These are phyloP conservation scores for Rhodotorula paludigena DNA, from an alignment of 768 basidiomycete species.

Conservation along the genomic window DNA sequence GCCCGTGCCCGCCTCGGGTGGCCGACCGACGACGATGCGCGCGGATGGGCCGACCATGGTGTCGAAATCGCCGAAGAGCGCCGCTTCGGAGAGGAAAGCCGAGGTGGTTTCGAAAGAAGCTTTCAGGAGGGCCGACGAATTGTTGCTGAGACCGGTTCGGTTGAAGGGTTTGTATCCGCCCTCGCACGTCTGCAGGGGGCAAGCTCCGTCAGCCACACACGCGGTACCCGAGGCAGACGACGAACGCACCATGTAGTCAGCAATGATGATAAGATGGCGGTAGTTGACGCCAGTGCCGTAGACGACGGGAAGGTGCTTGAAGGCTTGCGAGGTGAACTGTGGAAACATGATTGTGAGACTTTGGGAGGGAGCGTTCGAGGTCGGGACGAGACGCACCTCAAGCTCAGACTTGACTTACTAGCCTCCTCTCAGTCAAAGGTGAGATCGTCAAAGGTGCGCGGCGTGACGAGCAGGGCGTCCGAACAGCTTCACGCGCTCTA, in stretches of 20 bases:
- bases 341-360: too few species aligned
- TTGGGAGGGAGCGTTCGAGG: slow-evolving; percentile 3
- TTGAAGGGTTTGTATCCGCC: slow-evolving; percentile 98
- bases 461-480: slow-evolving; percentile 51
- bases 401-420: slow-evolving; percentile 69
- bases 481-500: slow-evolving; percentile 38
- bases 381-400: slow-evolving; percentile 66
- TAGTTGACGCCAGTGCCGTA: slow-evolving; percentile 94
- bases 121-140: slow-evolving; percentile 91
- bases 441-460: slow-evolving; percentile 61
- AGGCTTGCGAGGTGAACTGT: slow-evolving; percentile 82
- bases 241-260: slow-evolving; percentile 92
- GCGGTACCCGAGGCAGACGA: neutral
- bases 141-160: slow-evolving; percentile 84
- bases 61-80: slow-evolving; percentile 91
- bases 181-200: slow-evolving; percentile 74
- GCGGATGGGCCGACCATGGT: slow-evolving; percentile 74
- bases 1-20: slow-evolving; percentile 87
- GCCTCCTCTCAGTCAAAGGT: slow-evolving; percentile 45
- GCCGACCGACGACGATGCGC: slow-evolving; percentile 82
- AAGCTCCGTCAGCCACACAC: neutral
- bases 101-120: slow-evolving; percentile 96
- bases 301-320: slow-evolving; percentile 85
- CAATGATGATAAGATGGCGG: slow-evolving; percentile 91
- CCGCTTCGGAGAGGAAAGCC: slow-evolving; percentile 87